A percentile compares a stretch with the other conserved stretches of the same genome.
These are phyloP conservation scores for Aspergillus ibericus DNA, from an alignment of 2,329 filamentous ascomycete genomes.

Conservation along the genomic window DNA sequence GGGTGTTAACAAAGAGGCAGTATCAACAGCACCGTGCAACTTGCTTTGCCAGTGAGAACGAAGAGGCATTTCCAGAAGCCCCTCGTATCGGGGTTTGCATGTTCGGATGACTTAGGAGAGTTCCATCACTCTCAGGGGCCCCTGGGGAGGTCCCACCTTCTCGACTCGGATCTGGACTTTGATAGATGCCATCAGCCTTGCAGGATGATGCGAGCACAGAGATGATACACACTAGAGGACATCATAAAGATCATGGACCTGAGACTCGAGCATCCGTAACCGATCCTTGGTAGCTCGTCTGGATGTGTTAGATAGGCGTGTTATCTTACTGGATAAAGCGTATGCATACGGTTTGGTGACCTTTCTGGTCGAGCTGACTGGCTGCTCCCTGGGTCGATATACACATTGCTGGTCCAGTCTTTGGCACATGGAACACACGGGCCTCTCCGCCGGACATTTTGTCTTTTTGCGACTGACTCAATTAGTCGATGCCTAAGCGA, in stretches of 20 bases:
- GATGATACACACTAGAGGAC: background rate
- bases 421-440: conserved; percentile 10
- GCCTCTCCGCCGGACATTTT: conserved; percentile 12
- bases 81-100: background rate
- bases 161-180: background rate
- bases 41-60: background rate
- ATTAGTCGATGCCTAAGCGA: background rate
- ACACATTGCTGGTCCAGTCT: conserved; percentile 8
- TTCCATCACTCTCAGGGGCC: background rate
- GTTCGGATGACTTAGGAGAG: background rate
- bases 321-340: background rate
- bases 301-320: background rate
- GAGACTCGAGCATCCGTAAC: background rate
- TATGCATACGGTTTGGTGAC: background rate
- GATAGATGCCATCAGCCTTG: too few species aligned
- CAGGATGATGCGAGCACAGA: background rate
- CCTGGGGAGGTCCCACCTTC: background rate
- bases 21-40: background rate
- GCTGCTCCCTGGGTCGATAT: background rate
- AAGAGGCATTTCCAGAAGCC: background rate
- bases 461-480: conserved; percentile 10
- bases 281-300: conserved; percentile 1
- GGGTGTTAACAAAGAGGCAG: background rate
- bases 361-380: background rate
- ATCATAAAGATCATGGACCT: background rate